Evolutionary conservation across 1,139 yeast genomes (phyloP).

Genomic region (Candida sojae): DNA sequence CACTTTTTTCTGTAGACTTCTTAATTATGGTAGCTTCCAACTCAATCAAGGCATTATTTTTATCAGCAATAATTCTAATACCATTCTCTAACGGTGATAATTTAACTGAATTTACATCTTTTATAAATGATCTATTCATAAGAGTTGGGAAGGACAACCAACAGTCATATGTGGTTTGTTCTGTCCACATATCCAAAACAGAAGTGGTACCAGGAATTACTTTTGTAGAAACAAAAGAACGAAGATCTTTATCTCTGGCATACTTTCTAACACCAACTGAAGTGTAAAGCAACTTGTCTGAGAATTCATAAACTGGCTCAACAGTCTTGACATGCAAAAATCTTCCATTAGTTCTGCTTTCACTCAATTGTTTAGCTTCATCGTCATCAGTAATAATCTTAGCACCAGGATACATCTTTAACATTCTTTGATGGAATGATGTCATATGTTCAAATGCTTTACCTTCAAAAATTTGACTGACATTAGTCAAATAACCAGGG

Average conservation of each 20-base stretch:
- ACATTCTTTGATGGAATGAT: conserved; percentile 75
- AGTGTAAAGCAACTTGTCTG: conserved; percentile 47
- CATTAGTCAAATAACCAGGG: conserved; percentile 74
- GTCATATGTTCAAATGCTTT: conserved; percentile 86
- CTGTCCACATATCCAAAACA: conserved; percentile 83
- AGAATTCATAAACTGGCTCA: conserved; percentile 62
- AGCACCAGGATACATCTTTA: conserved; percentile 82
- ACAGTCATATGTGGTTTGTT: conserved; percentile 80
- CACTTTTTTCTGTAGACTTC: conserved; percentile 56
- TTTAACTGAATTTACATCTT: conserved; percentile 49
- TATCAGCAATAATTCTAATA: conserved; percentile 61
- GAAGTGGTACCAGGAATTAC: conserved; percentile 76
- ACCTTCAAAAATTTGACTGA: conserved; percentile 83
- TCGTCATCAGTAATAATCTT: conserved; percentile 66
- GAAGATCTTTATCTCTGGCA: conserved; percentile 70
- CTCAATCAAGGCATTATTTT: conserved; percentile 72
- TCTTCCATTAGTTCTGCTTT: conserved; percentile 60
- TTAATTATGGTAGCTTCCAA: conserved; percentile 64
- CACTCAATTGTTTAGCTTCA: conserved; percentile 55
- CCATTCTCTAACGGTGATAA: conserved; percentile 90
- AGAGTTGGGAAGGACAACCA: conserved; percentile 81
- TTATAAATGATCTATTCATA: conserved; percentile 82
- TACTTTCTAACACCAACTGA: conserved; percentile 67
- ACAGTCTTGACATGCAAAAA: conserved; percentile 73
- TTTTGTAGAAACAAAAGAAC: conserved; percentile 67